phyloP scores from a whole-genome alignment of 306 rosid genomes.

The Glycine latifolia region DNA sequence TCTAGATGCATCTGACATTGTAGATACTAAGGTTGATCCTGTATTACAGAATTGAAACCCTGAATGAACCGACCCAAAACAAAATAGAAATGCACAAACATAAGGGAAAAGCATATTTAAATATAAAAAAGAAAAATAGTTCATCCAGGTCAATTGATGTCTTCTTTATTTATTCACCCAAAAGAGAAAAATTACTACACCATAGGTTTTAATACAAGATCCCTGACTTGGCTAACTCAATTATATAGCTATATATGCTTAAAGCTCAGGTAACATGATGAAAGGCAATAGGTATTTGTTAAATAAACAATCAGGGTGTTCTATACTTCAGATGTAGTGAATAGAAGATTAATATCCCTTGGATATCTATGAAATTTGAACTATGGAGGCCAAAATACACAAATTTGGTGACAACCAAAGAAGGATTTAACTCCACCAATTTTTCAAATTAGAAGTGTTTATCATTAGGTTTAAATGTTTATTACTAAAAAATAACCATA shows the following conservation, averaged over 20 bases:
- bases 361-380: constrained; percentile 7
- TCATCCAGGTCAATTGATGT: constrained; percentile 27
- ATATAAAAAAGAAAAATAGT: constrained; percentile 6
- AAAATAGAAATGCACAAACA: not conserved
- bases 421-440: constrained; percentile 26
- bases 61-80: constrained; percentile 13
- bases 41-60: constrained; percentile 9
- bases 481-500: constrained; percentile 27
- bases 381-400: not conserved
- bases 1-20: constrained; percentile 22
- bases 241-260: not conserved
- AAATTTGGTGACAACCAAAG: not conserved
- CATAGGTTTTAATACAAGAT: not conserved
- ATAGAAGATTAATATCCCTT: constrained; percentile 38
- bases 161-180: constrained; percentile 17
- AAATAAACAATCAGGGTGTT: constrained; percentile 18
- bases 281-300: constrained; percentile 12
- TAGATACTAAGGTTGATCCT: constrained; percentile 19
- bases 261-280: constrained; percentile 30
- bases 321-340: constrained; percentile 4
- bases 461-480: constrained; percentile 38
- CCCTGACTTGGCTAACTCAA: not conserved
- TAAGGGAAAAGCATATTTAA: not conserved
- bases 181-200: constrained; percentile 13
- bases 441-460: constrained; percentile 30